These are phyloP conservation scores for Pyrrhoderma noxium DNA, from an alignment of 1,284 basidiomycete genomes.

Conservation along the genomic window DNA sequence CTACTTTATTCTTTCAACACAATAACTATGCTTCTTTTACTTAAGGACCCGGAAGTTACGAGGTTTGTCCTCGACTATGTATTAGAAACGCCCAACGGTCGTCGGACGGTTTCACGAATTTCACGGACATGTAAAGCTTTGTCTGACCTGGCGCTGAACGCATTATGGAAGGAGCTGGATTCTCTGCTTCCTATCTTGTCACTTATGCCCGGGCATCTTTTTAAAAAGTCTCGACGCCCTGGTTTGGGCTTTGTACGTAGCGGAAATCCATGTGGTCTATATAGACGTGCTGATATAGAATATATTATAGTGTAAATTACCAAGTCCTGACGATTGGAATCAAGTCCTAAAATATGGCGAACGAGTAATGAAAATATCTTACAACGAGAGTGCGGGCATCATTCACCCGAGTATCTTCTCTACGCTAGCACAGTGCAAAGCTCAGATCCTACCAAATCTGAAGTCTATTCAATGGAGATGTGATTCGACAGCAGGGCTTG, in stretches of 20 bases:
- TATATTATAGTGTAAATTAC: slow-evolving; percentile 46
- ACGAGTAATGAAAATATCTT: slow-evolving; percentile 57
- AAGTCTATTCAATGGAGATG: slow-evolving; percentile 63
- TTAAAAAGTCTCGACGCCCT: slow-evolving; percentile 62
- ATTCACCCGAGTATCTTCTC: slow-evolving; percentile 58
- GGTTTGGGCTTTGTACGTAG: slow-evolving; percentile 67
- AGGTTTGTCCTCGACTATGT: slow-evolving; percentile 61
- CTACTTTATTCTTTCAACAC: slow-evolving; percentile 27
- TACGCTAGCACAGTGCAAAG: slow-evolving; percentile 53
- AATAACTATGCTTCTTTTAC: slow-evolving; percentile 47
- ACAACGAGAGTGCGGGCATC: slow-evolving; percentile 58
- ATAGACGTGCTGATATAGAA: not conserved
- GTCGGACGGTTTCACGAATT: slow-evolving; percentile 55
- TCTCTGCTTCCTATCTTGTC: slow-evolving; percentile 63
- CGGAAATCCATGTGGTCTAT: not conserved
- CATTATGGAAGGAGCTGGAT: slow-evolving; percentile 71
- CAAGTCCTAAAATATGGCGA: slow-evolving; percentile 55
- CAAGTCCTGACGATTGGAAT: slow-evolving; percentile 59
- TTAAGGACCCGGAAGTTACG: slow-evolving; percentile 56
- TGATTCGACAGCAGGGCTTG: slow-evolving; percentile 54
- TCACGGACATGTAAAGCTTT: slow-evolving; percentile 66
- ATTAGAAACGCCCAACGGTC: slow-evolving; percentile 57
- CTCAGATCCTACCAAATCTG: slow-evolving; percentile 60
- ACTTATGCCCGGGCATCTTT: slow-evolving; percentile 55
- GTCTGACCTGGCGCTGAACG: slow-evolving; percentile 61